These are phyloP conservation scores for Haematococcus lacustris DNA, from an alignment of 139 green algal species.

Conservation along the genomic window DNA sequence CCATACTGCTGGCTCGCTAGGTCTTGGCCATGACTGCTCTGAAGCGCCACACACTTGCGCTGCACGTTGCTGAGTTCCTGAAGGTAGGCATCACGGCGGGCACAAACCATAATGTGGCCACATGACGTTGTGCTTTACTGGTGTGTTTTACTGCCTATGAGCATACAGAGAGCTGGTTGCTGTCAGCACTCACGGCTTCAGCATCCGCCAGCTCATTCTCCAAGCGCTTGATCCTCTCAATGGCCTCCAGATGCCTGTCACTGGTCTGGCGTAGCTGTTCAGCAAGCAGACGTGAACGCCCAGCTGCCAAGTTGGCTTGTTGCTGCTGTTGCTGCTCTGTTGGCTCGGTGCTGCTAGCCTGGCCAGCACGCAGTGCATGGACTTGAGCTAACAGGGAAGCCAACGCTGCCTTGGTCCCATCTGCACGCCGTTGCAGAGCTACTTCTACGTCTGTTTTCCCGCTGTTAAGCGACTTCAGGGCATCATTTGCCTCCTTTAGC, in stretches of 20 bases:
- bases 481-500: too few species aligned
- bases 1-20: too few species aligned
- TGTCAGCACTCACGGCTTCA: slow-evolving; percentile 41
- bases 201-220: too few species aligned
- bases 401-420: too few species aligned
- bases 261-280: slow-evolving; percentile 17
- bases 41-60: slow-evolving; percentile 19
- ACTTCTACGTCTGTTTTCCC: slow-evolving; percentile 41
- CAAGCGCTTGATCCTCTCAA: slow-evolving; percentile 15
- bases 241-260: slow-evolving; percentile 26
- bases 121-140: too few species aligned
- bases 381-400: too few species aligned
- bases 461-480: slow-evolving; percentile 12
- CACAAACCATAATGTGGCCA: too few species aligned
- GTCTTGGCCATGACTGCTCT: slow-evolving; percentile 13
- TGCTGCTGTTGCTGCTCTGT: background rate
- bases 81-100: slow-evolving; percentile 51
- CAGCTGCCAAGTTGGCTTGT: background rate
- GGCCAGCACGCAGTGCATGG: too few species aligned
- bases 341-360: too few species aligned
- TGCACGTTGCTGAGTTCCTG: slow-evolving; percentile 28
- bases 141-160: too few species aligned
- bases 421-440: too few species aligned
- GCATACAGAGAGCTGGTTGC: too few species aligned
- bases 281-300: background rate